phyloP scores from a whole-genome alignment of 2,329 filamentous ascomycete species.

The Elsinoe australis region DNA sequence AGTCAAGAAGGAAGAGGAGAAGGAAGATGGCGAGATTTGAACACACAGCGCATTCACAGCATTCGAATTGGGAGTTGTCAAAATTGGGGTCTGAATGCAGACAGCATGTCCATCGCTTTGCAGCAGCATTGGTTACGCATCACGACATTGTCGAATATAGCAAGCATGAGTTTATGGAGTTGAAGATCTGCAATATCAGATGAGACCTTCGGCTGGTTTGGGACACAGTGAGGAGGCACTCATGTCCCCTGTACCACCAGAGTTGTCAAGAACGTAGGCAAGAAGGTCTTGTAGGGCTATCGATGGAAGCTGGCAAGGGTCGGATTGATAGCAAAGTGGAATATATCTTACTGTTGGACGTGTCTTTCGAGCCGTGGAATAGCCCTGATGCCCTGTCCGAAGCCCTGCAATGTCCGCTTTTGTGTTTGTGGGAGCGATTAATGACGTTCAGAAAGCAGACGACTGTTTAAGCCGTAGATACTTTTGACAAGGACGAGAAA shows the following conservation, averaged over 20 bases:
- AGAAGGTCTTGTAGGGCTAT: too few species aligned
- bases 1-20: conserved; percentile 17
- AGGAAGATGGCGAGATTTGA: conserved; percentile 16
- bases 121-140: conserved; percentile 1
- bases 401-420: too few species aligned
- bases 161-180: conserved; percentile 3
- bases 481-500: too few species aligned
- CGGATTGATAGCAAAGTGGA: too few species aligned
- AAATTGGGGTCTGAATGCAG: conserved; percentile 4
- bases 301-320: background rate
- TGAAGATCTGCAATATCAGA: background rate
- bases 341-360: too few species aligned
- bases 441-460: too few species aligned
- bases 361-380: too few species aligned
- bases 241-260: background rate
- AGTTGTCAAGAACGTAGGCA: too few species aligned
- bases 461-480: too few species aligned
- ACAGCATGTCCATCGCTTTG: background rate
- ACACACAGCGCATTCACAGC: background rate
- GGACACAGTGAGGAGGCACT: background rate
- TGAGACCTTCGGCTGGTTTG: background rate
- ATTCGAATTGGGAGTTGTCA: background rate
- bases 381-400: too few species aligned
- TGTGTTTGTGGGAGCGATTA: too few species aligned
- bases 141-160: background rate